Evolutionary conservation across 2,329 filamentous ascomycete species (phyloP).

Genomic region (Cladosporium velox): DNA sequence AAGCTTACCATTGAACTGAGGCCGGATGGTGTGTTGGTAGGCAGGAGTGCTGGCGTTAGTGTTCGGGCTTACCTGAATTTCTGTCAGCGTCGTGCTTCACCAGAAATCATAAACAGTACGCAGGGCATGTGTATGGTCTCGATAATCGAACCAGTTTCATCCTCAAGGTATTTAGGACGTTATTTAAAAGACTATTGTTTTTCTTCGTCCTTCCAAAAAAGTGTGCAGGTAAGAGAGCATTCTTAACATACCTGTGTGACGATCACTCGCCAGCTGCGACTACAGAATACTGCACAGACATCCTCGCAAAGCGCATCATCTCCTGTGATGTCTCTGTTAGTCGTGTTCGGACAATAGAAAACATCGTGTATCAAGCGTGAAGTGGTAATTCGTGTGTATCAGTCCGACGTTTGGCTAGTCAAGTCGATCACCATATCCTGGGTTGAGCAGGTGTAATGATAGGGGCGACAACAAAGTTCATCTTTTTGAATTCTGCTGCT

Average conservation of each 20-base stretch:
- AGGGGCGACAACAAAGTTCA: conserved; percentile 64
- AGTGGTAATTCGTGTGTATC: conserved; percentile 37
- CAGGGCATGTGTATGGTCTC: conserved; percentile 35
- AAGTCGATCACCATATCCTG: conserved; percentile 58
- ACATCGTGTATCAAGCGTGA: conserved; percentile 6
- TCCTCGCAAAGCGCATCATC: conserved; percentile 11
- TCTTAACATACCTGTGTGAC: conserved; percentile 12
- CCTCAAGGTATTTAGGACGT: conserved; percentile 39
- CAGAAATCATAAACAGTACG: neutral
- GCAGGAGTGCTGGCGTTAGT: neutral
- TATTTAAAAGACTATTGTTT: neutral
- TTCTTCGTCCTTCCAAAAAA: neutral
- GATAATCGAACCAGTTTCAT: conserved; percentile 52
- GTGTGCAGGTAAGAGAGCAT: neutral
- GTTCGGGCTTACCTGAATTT: conserved; percentile 6
- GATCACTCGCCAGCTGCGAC: neutral
- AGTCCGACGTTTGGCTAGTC: conserved; percentile 64
- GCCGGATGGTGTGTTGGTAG: neutral
- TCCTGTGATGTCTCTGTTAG: conserved; percentile 19
- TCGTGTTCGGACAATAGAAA: neutral
- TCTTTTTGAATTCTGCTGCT: conserved; percentile 43
- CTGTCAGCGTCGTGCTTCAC: conserved; percentile 30
- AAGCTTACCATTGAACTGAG: neutral
- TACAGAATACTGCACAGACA: conserved; percentile 10
- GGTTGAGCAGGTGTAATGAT: conserved; percentile 50